Evolutionary conservation across 495 filamentous ascomycete species (phyloP).

Genomic region (Hypoxylon crocopeplum): DNA sequence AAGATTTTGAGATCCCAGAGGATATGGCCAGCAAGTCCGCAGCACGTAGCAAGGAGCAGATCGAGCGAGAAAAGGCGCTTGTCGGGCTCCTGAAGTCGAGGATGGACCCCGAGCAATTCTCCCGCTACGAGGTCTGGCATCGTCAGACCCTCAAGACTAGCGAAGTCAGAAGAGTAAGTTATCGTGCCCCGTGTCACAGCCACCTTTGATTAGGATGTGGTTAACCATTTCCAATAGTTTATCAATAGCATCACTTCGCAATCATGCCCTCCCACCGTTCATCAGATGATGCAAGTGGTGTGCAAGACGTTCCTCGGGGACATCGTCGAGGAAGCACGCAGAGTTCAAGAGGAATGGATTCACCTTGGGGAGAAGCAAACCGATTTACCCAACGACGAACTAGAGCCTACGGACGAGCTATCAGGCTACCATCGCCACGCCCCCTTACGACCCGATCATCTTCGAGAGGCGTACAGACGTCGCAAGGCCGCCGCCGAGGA

Average conservation of each 20-base stretch:
- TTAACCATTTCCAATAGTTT: slow-evolving; percentile 56
- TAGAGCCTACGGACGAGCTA: slow-evolving; percentile 35
- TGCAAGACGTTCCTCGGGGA: slow-evolving; percentile 86
- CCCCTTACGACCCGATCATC: slow-evolving; percentile 80
- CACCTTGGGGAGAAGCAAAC: slow-evolving; percentile 60
- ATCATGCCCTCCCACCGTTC: slow-evolving; percentile 78
- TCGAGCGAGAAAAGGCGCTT: slow-evolving; percentile 69
- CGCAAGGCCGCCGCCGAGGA: slow-evolving; percentile 70
- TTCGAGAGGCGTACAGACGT: slow-evolving; percentile 78
- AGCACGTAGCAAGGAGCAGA: slow-evolving; percentile 68
- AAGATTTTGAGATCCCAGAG: slow-evolving; percentile 67
- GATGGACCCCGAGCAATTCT: slow-evolving; percentile 71
- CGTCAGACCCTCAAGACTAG: slow-evolving; percentile 66
- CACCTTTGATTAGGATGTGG: not conserved
- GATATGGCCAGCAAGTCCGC: slow-evolving; percentile 59
- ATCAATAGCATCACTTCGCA: slow-evolving; percentile 90
- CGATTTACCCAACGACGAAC: slow-evolving; percentile 44
- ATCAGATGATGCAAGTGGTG: slow-evolving; percentile 79
- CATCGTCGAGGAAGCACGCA: slow-evolving; percentile 79
- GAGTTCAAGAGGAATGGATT: slow-evolving; percentile 81
- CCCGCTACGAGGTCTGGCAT: slow-evolving; percentile 77
- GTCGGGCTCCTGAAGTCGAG: slow-evolving; percentile 69
- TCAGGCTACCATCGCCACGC: slow-evolving; percentile 59
- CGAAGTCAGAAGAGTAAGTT: slow-evolving; percentile 58
- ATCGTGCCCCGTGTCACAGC: not conserved